Conservation (phyloP, 176 grass and related monocot genomes). For the Carex cristatella region DNA sequence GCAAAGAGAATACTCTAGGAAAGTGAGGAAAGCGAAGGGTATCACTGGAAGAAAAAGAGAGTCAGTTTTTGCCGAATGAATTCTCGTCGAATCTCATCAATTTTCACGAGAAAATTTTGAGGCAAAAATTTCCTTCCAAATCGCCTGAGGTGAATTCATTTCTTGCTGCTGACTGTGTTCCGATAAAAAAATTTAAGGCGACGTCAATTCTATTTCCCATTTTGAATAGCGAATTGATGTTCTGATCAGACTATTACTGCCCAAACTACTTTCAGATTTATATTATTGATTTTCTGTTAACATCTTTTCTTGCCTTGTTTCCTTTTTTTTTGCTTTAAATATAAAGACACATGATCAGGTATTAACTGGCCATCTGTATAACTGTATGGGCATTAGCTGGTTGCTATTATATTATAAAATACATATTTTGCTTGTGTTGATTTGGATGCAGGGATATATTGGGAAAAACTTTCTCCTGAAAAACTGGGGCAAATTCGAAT, state of each 20-base stretch:
- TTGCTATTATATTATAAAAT: background rate
- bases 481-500: conserved; percentile 80
- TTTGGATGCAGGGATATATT: conserved; percentile 68
- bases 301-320: background rate
- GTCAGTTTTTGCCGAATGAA: too few species aligned
- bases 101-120: too few species aligned
- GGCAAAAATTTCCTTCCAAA: too few species aligned
- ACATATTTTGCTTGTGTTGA: background rate
- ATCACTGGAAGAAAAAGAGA: too few species aligned
- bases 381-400: background rate
- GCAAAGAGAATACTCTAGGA: too few species aligned
- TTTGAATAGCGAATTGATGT: too few species aligned
- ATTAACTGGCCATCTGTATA: background rate
- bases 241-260: background rate
- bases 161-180: too few species aligned
- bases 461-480: conserved; percentile 89
- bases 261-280: background rate
- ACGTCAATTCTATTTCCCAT: too few species aligned
- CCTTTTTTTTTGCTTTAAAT: background rate
- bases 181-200: too few species aligned
- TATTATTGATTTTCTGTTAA: background rate
- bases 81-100: too few species aligned
- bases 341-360: background rate
- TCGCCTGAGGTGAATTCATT: too few species aligned
- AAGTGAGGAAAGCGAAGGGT: too few species aligned